Conservation (phyloP, 129 eudicot species). For the Calendula officinalis region DNA sequence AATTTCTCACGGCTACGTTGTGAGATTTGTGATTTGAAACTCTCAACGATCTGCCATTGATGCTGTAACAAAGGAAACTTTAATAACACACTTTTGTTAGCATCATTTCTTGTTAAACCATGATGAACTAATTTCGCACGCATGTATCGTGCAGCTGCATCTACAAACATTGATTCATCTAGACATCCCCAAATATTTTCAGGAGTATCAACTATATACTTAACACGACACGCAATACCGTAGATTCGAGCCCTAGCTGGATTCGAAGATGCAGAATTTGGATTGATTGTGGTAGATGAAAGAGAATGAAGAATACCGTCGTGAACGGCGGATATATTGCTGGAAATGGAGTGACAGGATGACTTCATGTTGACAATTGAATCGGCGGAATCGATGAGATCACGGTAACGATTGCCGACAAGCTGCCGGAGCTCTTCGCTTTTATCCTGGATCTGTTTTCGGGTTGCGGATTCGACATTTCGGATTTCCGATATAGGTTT, state of each 20-base stretch:
- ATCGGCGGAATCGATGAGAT: slow-evolving; percentile 95
- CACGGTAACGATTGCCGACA: slow-evolving; percentile 91
- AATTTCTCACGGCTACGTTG: slow-evolving; percentile 78
- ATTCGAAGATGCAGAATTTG: slow-evolving; percentile 33
- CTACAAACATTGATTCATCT: slow-evolving; percentile 76
- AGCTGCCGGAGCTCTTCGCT: slow-evolving; percentile 93
- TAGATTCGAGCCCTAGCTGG: slow-evolving; percentile 53
- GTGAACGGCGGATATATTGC: slow-evolving; percentile 58
- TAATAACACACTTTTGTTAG: slow-evolving; percentile 34
- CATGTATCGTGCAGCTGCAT: slow-evolving; percentile 61
- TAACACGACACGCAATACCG: slow-evolving; percentile 82
- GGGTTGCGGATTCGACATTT: slow-evolving; percentile 55
- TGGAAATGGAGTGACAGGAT: slow-evolving; percentile 62
- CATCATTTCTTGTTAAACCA: slow-evolving; percentile 30
- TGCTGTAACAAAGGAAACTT: slow-evolving; percentile 75
- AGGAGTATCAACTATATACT: slow-evolving; percentile 92
- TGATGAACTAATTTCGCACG: slow-evolving; percentile 75
- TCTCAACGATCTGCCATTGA: slow-evolving; percentile 96
- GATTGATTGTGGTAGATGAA: slow-evolving; percentile 33
- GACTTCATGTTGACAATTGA: slow-evolving; percentile 80
- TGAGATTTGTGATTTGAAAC: slow-evolving; percentile 80
- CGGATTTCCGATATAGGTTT: slow-evolving; percentile 89
- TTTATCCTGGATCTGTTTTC: slow-evolving; percentile 78
- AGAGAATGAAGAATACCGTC: slow-evolving; percentile 51
- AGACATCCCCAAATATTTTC: slow-evolving; percentile 94